phyloP scores from a whole-genome alignment of 768 basidiomycete species.

The Suillus brevipes region DNA sequence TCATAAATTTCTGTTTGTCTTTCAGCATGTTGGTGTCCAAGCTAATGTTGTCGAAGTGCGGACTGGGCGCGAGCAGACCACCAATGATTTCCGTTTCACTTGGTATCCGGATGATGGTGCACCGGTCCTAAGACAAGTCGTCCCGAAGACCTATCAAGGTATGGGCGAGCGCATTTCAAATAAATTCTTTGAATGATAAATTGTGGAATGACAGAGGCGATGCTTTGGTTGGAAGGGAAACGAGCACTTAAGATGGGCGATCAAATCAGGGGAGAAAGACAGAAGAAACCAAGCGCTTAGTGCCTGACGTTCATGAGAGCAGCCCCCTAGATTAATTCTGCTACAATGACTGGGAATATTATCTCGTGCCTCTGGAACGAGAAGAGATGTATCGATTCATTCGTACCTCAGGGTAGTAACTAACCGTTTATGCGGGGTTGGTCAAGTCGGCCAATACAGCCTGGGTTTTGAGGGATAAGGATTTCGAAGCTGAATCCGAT shows the following conservation, averaged over 20 bases:
- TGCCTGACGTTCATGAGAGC: not conserved
- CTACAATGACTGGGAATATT: not conserved
- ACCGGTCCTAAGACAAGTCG: constrained; percentile 46
- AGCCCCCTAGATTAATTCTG: not conserved
- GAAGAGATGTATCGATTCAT: not conserved
- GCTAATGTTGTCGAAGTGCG: constrained; percentile 71
- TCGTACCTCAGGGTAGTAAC: not conserved
- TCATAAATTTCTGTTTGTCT: not conserved
- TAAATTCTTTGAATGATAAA: constrained; percentile 1
- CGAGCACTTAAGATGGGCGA: constrained; percentile 70
- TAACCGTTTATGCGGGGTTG: too few relatives aligned
- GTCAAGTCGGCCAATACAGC: too few relatives aligned
- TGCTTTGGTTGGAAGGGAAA: constrained; percentile 82
- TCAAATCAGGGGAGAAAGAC: constrained; percentile 49
- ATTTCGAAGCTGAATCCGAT: too few relatives aligned
- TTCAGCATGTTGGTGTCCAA: constrained; percentile 68
- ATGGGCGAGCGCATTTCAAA: not conserved
- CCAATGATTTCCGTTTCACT: constrained; percentile 78
- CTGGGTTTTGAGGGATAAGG: too few relatives aligned
- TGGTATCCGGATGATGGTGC: constrained; percentile 53
- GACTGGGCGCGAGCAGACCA: constrained; percentile 64
- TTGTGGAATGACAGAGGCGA: constrained; percentile 57
- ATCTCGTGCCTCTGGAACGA: not conserved
- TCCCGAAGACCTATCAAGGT: constrained; percentile 75
- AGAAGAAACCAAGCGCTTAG: not conserved